Conservation (phyloP, 768 basidiomycete genomes). For the Asterophora parasitica region DNA sequence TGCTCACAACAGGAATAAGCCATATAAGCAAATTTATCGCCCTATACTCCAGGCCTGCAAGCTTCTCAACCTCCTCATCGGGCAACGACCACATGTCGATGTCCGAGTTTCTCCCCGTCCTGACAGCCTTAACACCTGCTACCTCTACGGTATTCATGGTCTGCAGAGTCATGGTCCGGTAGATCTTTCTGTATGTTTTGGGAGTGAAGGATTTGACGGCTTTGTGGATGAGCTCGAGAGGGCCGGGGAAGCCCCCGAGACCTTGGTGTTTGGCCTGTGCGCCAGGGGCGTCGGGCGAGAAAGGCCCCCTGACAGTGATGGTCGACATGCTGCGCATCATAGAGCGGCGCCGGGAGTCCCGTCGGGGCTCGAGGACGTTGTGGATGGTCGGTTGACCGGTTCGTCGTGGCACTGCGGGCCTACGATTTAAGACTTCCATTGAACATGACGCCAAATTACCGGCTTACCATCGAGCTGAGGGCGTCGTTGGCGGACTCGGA, state of each 20-base stretch:
- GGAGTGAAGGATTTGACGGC: constrained; percentile 41
- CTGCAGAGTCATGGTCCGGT: constrained; percentile 49
- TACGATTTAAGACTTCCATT: no score
- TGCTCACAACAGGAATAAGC: constrained; percentile 41
- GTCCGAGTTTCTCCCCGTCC: constrained; percentile 57
- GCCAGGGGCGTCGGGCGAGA: constrained; percentile 1
- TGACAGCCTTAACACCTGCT: constrained; percentile 38
- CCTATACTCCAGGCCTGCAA: constrained; percentile 75
- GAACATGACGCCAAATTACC: neutral
- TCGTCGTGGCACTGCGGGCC: no score
- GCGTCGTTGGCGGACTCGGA: constrained; percentile 11
- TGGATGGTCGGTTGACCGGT: no score
- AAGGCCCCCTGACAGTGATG: constrained; percentile 8
- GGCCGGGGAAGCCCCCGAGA: constrained; percentile 46
- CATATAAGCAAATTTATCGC: constrained; percentile 52
- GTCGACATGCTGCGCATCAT: constrained; percentile 31
- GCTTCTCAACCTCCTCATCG: constrained; percentile 62
- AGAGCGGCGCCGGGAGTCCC: no score
- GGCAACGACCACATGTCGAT: constrained; percentile 51
- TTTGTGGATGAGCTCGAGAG: constrained; percentile 31
- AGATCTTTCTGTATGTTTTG: constrained; percentile 34
- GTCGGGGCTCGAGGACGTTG: no score
- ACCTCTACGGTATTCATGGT: constrained; percentile 38
- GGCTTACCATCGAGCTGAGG: constrained; percentile 12
- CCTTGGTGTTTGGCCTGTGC: constrained; percentile 30